Evolutionary conservation across 2,329 filamentous ascomycete species (phyloP), one percentile per base, ranked within the genome.

Genomic region (Pezicula radicicola): DNA sequence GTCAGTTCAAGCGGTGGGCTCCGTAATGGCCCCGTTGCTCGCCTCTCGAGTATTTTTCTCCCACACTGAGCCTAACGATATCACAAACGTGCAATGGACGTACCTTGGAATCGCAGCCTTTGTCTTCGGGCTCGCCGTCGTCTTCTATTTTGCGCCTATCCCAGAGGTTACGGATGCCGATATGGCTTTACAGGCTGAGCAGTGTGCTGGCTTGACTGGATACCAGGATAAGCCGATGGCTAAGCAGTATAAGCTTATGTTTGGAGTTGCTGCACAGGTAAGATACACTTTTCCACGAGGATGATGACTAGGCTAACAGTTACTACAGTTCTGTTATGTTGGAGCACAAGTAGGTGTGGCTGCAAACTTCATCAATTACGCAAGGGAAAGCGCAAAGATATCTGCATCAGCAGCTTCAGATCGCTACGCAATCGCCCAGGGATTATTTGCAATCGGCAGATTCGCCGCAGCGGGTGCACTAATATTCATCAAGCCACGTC

Each of bases 231-330:
- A 82, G 67, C 83, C 87, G 0, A 79, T 89, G 56, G 70, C 74
- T 60, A 86, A 87, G 68, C 85, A 89, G 60, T 91, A 88, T 67
- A 81, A 81, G 16, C 75, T 91, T 3, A 90, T 91, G 75, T 87
- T 89, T 62, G 88, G 87, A 7, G 80, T 85, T 0, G 79, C 85
- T 58, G 86, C 88, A 0, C 88, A 92, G 57, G 30, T 33, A 33
- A 33, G 9, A 10, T 13, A 33, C 30, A 13, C 10, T 12, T 33
- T 33, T 13, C 9, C 9, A 33, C 4, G 30, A 33, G 3, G 9
- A 2, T 13, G 10, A 10, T 13, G 30, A 3, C 30, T 10, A 13
- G 30, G 12, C 30, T 13, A 33, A 33, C 9, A 10, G 12, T 25
- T 10, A 33, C 30, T 13, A 7, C 9, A 33, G 30, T 91, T 91